Percentiles rank a stretch among this genome's conserved stretches.
phyloP scores from a whole-genome alignment of 1,284 basidiomycete genomes.

The Serendipita sp. region DNA sequence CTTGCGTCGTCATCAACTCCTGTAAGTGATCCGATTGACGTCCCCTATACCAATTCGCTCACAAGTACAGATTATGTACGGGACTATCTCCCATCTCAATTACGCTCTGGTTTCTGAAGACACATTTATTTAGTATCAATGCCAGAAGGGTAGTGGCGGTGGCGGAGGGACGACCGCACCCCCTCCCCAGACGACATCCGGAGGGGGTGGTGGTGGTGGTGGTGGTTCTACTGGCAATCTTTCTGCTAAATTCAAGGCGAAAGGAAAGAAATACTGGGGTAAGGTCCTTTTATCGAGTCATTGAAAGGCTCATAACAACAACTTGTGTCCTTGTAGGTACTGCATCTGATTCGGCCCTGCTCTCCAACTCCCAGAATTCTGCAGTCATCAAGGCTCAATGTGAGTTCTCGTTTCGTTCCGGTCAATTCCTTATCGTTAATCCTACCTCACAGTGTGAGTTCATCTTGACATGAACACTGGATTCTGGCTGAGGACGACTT shows the following conservation, averaged over 20 bases:
- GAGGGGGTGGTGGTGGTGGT: too few relatives aligned
- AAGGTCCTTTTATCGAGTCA: not conserved
- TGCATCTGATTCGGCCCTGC: slow-evolving; percentile 20
- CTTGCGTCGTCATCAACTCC: too few relatives aligned
- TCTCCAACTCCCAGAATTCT: slow-evolving; percentile 23
- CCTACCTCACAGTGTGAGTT: not conserved
- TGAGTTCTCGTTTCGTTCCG: not conserved
- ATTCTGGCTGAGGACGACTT: too few relatives aligned
- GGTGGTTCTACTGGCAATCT: slow-evolving; percentile 12
- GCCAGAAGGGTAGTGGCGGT: too few relatives aligned
- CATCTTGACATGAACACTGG: not conserved
- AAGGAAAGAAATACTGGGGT: slow-evolving; percentile 25
- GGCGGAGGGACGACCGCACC: too few relatives aligned
- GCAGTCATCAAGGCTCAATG: slow-evolving; percentile 23
- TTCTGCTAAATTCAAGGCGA: slow-evolving; percentile 20
- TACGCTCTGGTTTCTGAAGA: too few relatives aligned
- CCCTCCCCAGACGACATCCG: too few relatives aligned
- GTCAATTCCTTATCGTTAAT: not conserved
- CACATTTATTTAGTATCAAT: too few relatives aligned
- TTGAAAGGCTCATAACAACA: not conserved
- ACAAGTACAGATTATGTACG: too few relatives aligned
- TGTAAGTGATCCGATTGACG: too few relatives aligned
- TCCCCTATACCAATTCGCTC: too few relatives aligned
- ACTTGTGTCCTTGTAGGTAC: slow-evolving; percentile 9
- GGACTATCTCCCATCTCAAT: too few relatives aligned